Conservation (phyloP, 768 basidiomycete genomes). For the Pleurotus citrinopileatus region DNA sequence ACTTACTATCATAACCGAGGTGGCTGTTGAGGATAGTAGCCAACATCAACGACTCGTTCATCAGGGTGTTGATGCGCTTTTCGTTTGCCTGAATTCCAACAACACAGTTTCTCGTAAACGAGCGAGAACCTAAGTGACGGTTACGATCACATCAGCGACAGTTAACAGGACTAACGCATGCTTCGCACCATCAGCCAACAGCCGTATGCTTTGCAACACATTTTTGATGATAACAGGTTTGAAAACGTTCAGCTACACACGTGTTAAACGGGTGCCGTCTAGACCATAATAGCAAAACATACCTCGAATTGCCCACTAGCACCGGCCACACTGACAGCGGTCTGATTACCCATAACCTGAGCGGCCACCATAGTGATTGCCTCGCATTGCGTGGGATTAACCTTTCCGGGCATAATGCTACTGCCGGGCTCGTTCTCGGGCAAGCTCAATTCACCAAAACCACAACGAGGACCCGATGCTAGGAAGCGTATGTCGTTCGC, state of each 20-base stretch:
- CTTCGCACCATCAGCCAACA: conserved; percentile 81
- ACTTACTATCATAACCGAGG: conserved; percentile 95
- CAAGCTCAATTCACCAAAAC: conserved; percentile 89
- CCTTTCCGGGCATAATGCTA: conserved; percentile 99
- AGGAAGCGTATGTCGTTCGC: conserved; percentile 99
- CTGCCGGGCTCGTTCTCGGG: conserved; percentile 99
- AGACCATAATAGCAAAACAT: conserved; percentile 13
- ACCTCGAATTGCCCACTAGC: conserved; percentile 98
- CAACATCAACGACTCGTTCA: conserved; percentile 97
- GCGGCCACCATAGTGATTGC: conserved; percentile 98
- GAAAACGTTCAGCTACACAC: conserved; percentile 89
- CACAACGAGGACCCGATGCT: conserved; percentile 96
- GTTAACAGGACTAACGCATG: conserved; percentile 4
- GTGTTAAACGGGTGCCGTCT: not conserved
- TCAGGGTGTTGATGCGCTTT: conserved; percentile 80
- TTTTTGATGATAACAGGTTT: conserved; percentile 99
- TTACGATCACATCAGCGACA: conserved; percentile 14
- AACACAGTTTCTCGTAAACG: conserved; percentile 96
- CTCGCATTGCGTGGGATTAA: conserved; percentile 99
- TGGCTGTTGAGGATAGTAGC: conserved; percentile 96
- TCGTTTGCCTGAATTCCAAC: conserved; percentile 97
- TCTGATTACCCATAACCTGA: conserved; percentile 98
- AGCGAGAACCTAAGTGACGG: conserved; percentile 61
- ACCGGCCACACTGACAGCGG: conserved; percentile 87
- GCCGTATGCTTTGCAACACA: conserved; percentile 91